Evolutionary conservation across 1,284 basidiomycete species (phyloP).

Genomic region (Cutaneotrichosporon mucoides): DNA sequence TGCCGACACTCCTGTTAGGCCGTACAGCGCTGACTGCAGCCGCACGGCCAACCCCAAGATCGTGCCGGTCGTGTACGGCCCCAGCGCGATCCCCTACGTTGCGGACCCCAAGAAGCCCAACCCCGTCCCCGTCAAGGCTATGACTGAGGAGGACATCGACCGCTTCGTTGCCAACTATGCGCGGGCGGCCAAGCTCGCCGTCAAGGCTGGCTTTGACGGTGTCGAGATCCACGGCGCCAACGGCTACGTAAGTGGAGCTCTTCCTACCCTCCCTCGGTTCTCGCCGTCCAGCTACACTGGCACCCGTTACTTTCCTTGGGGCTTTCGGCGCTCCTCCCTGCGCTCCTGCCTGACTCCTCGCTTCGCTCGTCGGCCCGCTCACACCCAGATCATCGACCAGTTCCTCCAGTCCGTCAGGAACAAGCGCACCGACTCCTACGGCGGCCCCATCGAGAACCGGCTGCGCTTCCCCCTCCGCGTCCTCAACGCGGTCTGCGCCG

Average conservation of each 20-base stretch:
- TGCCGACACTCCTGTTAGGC: too few species aligned
- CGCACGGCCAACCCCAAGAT: slow-evolving; percentile 10
- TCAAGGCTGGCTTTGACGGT: slow-evolving; percentile 63
- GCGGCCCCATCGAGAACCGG: slow-evolving; percentile 58
- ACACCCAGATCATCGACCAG: slow-evolving; percentile 50
- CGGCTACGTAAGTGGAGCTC: slow-evolving; percentile 25
- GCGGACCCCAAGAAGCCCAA: slow-evolving; percentile 3
- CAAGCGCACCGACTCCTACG: slow-evolving; percentile 60
- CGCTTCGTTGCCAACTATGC: slow-evolving; percentile 53
- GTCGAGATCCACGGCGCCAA: slow-evolving; percentile 55
- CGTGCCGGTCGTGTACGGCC: slow-evolving; percentile 32
- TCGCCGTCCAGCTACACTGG: too few species aligned
- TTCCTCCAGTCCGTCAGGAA: slow-evolving; percentile 58
- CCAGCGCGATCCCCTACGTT: slow-evolving; percentile 7
- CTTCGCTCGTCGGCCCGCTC: too few species aligned
- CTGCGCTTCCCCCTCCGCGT: slow-evolving; percentile 56
- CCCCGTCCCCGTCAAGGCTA: neutral
- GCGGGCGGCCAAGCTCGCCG: slow-evolving; percentile 55
- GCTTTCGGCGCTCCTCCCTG: too few species aligned
- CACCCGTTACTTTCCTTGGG: too few species aligned
- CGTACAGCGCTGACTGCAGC: neutral
- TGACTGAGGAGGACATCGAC: slow-evolving; percentile 40
- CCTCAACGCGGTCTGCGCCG: slow-evolving; percentile 52
- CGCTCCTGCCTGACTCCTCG: too few species aligned
- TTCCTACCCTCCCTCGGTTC: too few species aligned